Percentiles rank a stretch among this genome's conserved stretches.
These are phyloP conservation scores for Glebionis coronaria DNA, from an alignment of 129 eudicot genomes.

Conservation along the genomic window DNA sequence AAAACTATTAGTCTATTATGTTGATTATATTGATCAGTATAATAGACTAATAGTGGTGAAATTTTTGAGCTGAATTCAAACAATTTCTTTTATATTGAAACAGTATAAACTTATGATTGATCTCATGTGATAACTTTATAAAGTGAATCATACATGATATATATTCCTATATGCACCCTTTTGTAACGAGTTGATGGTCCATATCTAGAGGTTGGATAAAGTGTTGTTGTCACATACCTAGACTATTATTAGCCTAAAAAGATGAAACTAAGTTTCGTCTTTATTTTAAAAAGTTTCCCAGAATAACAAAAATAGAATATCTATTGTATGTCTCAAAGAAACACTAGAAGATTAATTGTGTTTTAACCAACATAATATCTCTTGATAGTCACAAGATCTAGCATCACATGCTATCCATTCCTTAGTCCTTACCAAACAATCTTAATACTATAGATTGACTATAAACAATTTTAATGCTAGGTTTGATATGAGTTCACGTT, in stretches of 20 bases:
- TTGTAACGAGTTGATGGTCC: slow-evolving; percentile 33
- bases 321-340: background rate
- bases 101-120: background rate
- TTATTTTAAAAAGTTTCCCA: slow-evolving; percentile 15
- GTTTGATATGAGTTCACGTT: too few species aligned
- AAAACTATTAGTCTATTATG: too few species aligned
- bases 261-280: slow-evolving; percentile 12
- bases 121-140: slow-evolving; percentile 2
- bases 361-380: too few species aligned
- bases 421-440: too few species aligned
- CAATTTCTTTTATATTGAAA: background rate
- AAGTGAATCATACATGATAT: slow-evolving; percentile 19
- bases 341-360: too few species aligned
- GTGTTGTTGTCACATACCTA: slow-evolving; percentile 27
- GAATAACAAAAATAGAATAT: background rate
- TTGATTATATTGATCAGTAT: too few species aligned
- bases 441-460: too few species aligned
- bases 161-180: slow-evolving; percentile 27
- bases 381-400: too few species aligned
- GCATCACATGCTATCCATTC: too few species aligned
- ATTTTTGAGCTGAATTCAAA: too few species aligned
- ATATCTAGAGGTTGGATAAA: slow-evolving; percentile 25
- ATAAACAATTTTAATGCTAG: too few species aligned
- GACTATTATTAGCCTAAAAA: slow-evolving; percentile 32
- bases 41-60: too few species aligned